phyloP scores from a whole-genome alignment of 495 filamentous ascomycete genomes.

The Aspergillus conjunctus region DNA sequence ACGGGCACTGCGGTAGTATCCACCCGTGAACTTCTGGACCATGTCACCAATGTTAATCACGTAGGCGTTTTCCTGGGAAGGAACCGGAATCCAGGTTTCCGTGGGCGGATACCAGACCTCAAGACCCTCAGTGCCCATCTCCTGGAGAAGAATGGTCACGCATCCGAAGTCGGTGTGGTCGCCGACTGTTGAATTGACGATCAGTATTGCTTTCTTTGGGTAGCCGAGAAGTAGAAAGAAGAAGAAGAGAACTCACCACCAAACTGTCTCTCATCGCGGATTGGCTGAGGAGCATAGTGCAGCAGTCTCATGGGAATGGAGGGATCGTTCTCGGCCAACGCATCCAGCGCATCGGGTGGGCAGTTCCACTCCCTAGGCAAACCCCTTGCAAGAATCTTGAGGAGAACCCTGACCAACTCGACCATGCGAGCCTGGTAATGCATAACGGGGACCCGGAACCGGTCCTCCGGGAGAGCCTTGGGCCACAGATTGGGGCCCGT shows the following conservation, averaged over 20 bases:
- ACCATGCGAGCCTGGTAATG: conserved; percentile 36
- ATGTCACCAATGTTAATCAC: conserved; percentile 33
- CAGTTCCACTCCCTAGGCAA: conserved; percentile 19
- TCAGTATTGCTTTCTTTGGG: neutral
- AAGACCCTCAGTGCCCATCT: conserved; percentile 19
- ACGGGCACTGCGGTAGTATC: conserved; percentile 23
- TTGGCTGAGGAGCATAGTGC: conserved; percentile 38
- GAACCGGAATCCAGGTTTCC: conserved; percentile 26
- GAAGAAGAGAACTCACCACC: conserved; percentile 11
- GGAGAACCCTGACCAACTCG: conserved; percentile 14
- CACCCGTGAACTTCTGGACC: conserved; percentile 22
- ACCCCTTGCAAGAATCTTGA: conserved; percentile 11
- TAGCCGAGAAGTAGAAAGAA: neutral
- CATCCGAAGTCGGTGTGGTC: conserved; percentile 43
- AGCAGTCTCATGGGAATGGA: conserved; percentile 35
- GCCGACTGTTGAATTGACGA: conserved; percentile 16
- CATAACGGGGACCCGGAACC: conserved; percentile 41
- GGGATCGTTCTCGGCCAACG: conserved; percentile 9
- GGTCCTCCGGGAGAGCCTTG: conserved; percentile 33
- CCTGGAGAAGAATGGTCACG: conserved; percentile 40
- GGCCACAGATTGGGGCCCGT: conserved; percentile 49
- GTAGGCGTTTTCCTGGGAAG: conserved; percentile 20
- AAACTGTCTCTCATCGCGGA: conserved; percentile 10
- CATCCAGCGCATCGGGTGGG: conserved; percentile 6
- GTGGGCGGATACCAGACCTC: conserved; percentile 19